Evolutionary conservation across 352 stramenopile genomes (phyloP).

Genomic region (Phytophthora tentaculata): DNA sequence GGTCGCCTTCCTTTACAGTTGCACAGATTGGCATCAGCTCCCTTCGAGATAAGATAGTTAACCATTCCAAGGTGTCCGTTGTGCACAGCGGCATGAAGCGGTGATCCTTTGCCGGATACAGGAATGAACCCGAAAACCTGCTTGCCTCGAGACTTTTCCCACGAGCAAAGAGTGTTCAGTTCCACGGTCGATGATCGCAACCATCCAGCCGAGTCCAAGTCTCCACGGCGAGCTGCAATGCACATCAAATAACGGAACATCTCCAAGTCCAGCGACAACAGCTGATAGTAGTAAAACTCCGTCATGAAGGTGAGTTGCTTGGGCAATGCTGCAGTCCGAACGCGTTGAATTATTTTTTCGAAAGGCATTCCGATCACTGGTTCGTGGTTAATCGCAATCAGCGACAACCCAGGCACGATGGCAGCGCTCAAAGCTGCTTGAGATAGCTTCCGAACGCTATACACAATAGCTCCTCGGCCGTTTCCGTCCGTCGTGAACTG

Average conservation of each 20-base stretch:
- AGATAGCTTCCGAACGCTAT: constrained; percentile 79
- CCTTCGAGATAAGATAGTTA: constrained; percentile 61
- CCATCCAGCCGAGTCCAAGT: constrained; percentile 73
- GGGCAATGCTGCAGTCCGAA: constrained; percentile 68
- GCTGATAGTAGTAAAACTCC: constrained; percentile 88
- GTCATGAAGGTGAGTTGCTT: constrained; percentile 87
- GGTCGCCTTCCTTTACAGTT: constrained; percentile 67
- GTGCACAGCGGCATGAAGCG: constrained; percentile 70
- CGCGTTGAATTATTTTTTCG: constrained; percentile 68
- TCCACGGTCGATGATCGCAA: constrained; percentile 59
- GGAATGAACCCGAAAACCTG: constrained; percentile 77
- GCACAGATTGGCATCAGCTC: constrained; percentile 59
- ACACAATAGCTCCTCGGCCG: constrained; percentile 75
- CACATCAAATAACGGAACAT: constrained; percentile 87
- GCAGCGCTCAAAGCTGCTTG: constrained; percentile 78
- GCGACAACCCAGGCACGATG: constrained; percentile 71
- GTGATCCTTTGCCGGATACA: constrained; percentile 52
- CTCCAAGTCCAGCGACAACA: constrained; percentile 73
- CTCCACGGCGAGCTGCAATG: constrained; percentile 68
- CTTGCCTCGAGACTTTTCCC: constrained; percentile 74
- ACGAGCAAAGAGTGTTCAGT: constrained; percentile 71
- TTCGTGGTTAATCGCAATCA: constrained; percentile 87
- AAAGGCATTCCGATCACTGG: constrained; percentile 83
- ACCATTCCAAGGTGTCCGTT: constrained; percentile 70
- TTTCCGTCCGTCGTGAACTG: constrained; percentile 85